Evolutionary conservation across 2,329 filamentous ascomycete species (phyloP).

Genomic region (Fusarium staphyleae): DNA sequence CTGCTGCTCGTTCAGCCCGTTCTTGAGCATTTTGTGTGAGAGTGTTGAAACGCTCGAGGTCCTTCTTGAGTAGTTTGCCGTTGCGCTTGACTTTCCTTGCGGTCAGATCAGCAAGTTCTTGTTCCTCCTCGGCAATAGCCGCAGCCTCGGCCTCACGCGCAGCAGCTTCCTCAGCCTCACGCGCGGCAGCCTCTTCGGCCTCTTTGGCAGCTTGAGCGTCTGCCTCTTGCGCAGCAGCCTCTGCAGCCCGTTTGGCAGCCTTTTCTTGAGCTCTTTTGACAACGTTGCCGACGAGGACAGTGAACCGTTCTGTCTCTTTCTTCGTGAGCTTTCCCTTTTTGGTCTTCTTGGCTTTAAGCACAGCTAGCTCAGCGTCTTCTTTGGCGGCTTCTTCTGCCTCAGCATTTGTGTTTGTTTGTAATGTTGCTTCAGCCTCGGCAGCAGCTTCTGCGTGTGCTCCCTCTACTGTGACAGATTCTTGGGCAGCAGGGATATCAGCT

Average conservation of each 20-base stretch:
- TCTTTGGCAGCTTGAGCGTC: conserved; percentile 28
- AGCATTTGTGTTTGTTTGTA: conserved; percentile 30
- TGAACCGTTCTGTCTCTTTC: conserved; percentile 34
- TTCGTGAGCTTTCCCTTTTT: conserved; percentile 47
- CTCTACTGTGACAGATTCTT: conserved; percentile 34
- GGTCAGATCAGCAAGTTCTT: conserved; percentile 34
- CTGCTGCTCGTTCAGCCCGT: conserved; percentile 39
- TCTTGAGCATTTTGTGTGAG: conserved; percentile 25
- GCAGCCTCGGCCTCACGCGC: conserved; percentile 42
- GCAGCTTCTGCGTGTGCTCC: conserved; percentile 43
- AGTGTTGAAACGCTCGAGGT: conserved; percentile 31
- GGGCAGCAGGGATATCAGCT: conserved; percentile 33
- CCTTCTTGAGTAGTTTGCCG: conserved; percentile 37
- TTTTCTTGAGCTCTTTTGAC: conserved; percentile 36
- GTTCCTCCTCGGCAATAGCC: conserved; percentile 39
- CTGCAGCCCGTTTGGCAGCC: conserved; percentile 32
- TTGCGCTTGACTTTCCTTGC: conserved; percentile 35
- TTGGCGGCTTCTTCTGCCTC: conserved; percentile 28
- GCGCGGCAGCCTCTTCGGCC: conserved; percentile 39
- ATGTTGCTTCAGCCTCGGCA: conserved; percentile 26
- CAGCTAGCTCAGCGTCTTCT: conserved; percentile 38
- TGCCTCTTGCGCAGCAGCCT: conserved; percentile 35
- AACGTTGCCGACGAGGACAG: conserved; percentile 27
- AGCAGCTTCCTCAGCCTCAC: conserved; percentile 21
- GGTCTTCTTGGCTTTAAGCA: conserved; percentile 36